Base-by-base conservation (phyloP, 257 asterid species). In the Lithospermum erythrorhizon region DNA sequence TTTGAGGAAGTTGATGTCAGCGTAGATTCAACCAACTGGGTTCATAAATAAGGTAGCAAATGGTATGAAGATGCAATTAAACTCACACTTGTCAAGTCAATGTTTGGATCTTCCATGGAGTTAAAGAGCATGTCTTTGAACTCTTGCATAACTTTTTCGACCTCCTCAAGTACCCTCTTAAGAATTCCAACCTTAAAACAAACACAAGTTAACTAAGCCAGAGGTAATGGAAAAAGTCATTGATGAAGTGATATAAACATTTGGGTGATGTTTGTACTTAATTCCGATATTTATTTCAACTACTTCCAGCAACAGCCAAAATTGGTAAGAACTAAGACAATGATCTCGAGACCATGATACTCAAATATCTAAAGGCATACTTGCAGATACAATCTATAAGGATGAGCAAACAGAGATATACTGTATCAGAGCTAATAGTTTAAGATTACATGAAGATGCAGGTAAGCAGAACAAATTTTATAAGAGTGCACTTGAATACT, bases 101-200 rank as follows among this genome's bases (percentile, higher is more conserved):
- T 75, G 68, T 78, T 74, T 30, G 95, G 99, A 81, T 89, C 99
- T 79, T 86, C 96, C 96, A 93, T 83, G 83, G 96, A 73, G 75
- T 82, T 86, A 78, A 84, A 84, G 68, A 93, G 99, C 91, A 81
- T 89, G 81, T 83, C 85, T 79, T 89, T 86, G 82, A 93, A 93
- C 79, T 89, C 99, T 65, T 72, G 91, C 87, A 93, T 89, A 32
- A 89, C 95, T 65, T 86, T 89, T 76, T 89, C 97, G 71, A 89
- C 97, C 81, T 89, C 97, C 81, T 87, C 97, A 59, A 89, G 82
- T 49, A 89, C 97, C 62, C 97, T 90, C 72, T 86, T 89, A 45
- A 89, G 95, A 69, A 89, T 89, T 64, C 88, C 99, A 21, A 89
- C 96, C 99, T 93, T 85, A 69, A 76, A 72, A 37, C 58, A 72